A percentile compares a stretch with the other conserved stretches of the same genome.
Evolutionary conservation across 768 basidiomycete genomes (phyloP).

Genomic region (Pleurotus eryngii): DNA sequence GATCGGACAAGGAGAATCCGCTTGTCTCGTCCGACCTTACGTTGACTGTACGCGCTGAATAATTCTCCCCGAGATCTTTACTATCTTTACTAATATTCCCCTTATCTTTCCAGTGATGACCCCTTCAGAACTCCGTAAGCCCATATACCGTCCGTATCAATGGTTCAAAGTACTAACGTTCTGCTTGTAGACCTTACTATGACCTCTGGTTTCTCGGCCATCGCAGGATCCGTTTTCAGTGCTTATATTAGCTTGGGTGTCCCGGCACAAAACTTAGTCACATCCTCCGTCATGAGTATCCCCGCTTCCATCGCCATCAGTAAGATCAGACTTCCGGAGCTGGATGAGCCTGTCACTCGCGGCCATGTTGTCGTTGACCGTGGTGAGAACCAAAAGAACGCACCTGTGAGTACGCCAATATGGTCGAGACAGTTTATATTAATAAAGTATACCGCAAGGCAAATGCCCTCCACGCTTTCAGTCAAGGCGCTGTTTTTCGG

Average conservation of each 20-base stretch:
- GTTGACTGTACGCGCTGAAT: conserved; percentile 48
- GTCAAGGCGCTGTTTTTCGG: conserved; percentile 80
- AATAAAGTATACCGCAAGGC: conserved; percentile 28
- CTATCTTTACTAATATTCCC: conserved; percentile 5
- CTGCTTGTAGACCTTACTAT: conserved; percentile 58
- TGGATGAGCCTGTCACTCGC: conserved; percentile 82
- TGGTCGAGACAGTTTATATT: not conserved
- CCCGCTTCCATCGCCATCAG: conserved; percentile 92
- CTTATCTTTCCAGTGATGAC: conserved; percentile 56
- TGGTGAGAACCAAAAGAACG: conserved; percentile 54
- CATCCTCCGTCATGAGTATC: conserved; percentile 92
- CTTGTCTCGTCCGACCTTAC: conserved; percentile 81
- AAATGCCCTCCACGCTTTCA: conserved; percentile 88
- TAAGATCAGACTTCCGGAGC: conserved; percentile 83
- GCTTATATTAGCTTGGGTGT: conserved; percentile 82
- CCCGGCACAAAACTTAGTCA: conserved; percentile 75
- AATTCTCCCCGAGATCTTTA: conserved; percentile 12
- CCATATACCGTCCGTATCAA: not conserved
- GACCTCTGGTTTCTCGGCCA: conserved; percentile 93
- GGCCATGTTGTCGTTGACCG: conserved; percentile 79
- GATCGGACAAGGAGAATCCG: conserved; percentile 86
- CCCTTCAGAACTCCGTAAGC: conserved; percentile 70
- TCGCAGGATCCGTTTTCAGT: conserved; percentile 84
- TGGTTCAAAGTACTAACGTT: not conserved
- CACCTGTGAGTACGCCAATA: conserved; percentile 38